These are phyloP conservation scores for Stromatinia cepivora DNA, from an alignment of 2,329 filamentous ascomycete genomes.

Conservation along the genomic window DNA sequence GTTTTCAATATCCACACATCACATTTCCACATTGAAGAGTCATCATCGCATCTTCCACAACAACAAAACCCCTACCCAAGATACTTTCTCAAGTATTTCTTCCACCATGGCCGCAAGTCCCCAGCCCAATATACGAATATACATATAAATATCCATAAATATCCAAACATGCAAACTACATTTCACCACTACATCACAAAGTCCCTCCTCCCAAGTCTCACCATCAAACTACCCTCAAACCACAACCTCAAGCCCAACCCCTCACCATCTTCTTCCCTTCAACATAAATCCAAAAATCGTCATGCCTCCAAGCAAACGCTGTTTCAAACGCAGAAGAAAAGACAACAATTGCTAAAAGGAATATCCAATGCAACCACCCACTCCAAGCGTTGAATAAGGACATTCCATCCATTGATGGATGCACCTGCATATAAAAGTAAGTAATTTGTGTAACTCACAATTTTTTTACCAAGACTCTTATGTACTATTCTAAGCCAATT, in stretches of 20 bases:
- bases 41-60: neutral
- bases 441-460: conserved; percentile 3
- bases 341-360: neutral
- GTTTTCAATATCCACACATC: neutral
- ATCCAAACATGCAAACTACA: neutral
- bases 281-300: neutral
- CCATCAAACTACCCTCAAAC: neutral
- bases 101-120: too few species aligned
- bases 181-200: neutral
- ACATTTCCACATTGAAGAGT: neutral
- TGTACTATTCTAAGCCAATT: neutral
- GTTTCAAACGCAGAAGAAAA: too few species aligned
- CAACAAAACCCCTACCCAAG: neutral
- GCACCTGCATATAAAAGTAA: neutral
- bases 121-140: neutral
- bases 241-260: neutral
- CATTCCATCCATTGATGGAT: neutral
- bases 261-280: neutral
- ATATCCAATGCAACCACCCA: neutral
- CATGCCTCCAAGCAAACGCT: neutral
- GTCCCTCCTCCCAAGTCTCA: neutral
- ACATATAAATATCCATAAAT: too few species aligned
- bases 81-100: neutral
- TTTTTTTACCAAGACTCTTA: neutral
- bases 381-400: neutral